A percentile compares a stretch with the other conserved stretches of the same genome.
phyloP scores from a whole-genome alignment of 306 rosid species.

The Cucumis hystrix region DNA sequence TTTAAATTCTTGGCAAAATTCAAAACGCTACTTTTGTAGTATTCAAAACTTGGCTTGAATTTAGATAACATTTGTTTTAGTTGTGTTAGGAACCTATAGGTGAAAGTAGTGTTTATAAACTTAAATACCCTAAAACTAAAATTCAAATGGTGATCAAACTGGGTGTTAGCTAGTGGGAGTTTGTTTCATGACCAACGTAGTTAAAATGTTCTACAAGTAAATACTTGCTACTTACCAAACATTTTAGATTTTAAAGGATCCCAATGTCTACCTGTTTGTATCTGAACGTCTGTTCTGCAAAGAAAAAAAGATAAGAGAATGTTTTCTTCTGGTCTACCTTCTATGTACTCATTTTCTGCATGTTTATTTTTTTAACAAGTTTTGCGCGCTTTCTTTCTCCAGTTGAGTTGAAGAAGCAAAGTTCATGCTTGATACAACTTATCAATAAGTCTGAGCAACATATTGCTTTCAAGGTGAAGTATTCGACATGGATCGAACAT shows the following conservation, averaged over 20 bases:
- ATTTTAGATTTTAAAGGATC: background rate
- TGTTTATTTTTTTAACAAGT: background rate
- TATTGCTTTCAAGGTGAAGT: slow-evolving; percentile 78
- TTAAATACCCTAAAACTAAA: too few species aligned
- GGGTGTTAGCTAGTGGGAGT: background rate
- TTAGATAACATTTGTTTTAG: too few species aligned
- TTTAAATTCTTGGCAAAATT: too few species aligned
- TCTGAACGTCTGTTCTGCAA: background rate
- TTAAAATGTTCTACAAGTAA: background rate
- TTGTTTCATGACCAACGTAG: background rate
- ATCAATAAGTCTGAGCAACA: slow-evolving; percentile 41
- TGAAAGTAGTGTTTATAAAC: too few species aligned
- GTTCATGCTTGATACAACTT: slow-evolving; percentile 58
- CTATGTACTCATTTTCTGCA: background rate
- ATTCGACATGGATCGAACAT: background rate
- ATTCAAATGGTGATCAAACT: too few species aligned
- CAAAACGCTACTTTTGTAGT: too few species aligned
- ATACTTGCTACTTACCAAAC: background rate
- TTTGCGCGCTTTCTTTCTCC: slow-evolving; percentile 5
- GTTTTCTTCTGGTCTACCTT: background rate
- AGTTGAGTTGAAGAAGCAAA: slow-evolving; percentile 87
- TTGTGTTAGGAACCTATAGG: too few species aligned
- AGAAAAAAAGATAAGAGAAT: background rate
- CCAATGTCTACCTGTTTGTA: background rate
- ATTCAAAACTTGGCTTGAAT: too few species aligned